Evolutionary conservation across 192 early-diverging fungal genomes (phyloP), one percentile per base, ranked within the genome.

Genomic region (Coemansia sp.): DNA sequence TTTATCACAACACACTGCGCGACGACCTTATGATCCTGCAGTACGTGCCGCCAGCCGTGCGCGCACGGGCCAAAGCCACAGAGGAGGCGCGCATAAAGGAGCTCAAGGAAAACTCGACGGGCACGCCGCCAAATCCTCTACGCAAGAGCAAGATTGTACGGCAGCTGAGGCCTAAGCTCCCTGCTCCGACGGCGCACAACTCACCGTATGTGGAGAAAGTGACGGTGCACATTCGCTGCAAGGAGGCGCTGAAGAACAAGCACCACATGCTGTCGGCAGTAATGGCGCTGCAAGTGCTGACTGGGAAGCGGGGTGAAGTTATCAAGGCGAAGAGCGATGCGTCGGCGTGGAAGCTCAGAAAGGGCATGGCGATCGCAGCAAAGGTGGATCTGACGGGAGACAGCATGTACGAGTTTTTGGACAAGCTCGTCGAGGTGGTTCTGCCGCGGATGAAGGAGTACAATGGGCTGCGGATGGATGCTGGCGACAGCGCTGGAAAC

Each of bases 341-440:
- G 38, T 89, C 94, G 53, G 75, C 86, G 22, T 91, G 89, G 86
- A 93, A 93, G 77, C 86, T 99, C 63, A 87, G 95, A 64, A 90
- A 89, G 78, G 90, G 89, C 63, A 97, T 96, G 95, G 92, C 95
- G 43, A 86, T 97, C 60, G 91, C 91, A 34, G 91, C 90, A 70
- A 85, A 87, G 62, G 91, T 95, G 3, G 85, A 86, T 17, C 76
- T 98, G 43, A 85, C 84, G 33, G 94, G 94, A 43, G 87, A 90
- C 36, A 83, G 85, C 66, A 97, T 97, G 93, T 95, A 90, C 72
- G 86, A 89, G 59, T 98, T 99, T 66, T 67, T 99, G 61, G 97
- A 99, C 79, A 97, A 97, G 70, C 83, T 95, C 25, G 86, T 92
- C 1, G 95, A 97, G 76, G 88, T 93, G n/a, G 94, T 99, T 13